Conservation (phyloP, 2,329 filamentous ascomycete species). For the Madurella mycetomatis region DNA sequence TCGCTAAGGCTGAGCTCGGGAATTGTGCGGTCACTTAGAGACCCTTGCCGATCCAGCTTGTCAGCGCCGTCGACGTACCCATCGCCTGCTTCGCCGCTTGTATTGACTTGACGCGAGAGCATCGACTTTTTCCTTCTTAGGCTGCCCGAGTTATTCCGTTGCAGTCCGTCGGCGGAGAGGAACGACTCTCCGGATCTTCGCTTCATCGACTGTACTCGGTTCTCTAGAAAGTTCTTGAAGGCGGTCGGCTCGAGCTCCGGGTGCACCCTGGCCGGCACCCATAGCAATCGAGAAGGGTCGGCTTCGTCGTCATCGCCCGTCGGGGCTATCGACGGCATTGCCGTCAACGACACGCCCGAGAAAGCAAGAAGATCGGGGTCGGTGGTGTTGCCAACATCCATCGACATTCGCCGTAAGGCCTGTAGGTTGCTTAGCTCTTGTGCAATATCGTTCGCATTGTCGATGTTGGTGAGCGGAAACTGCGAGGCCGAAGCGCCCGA, state of each 20-base stretch:
- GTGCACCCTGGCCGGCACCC: conserved; percentile 92
- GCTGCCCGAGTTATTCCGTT: conserved; percentile 54
- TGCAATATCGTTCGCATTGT: conserved; percentile 81
- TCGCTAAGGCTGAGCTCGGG: conserved; percentile 71
- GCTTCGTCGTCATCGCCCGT: conserved; percentile 74
- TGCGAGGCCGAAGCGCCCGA: conserved; percentile 59
- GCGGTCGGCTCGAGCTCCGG: conserved; percentile 92
- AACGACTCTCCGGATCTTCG: conserved; percentile 71
- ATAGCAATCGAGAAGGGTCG: conserved; percentile 83
- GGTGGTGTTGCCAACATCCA: conserved; percentile 75
- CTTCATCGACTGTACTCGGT: conserved; percentile 84
- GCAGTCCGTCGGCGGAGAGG: conserved; percentile 54
- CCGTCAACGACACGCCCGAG: conserved; percentile 57
- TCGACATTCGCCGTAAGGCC: conserved; percentile 85
- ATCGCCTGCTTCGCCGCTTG: conserved; percentile 53
- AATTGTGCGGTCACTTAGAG: conserved; percentile 49
- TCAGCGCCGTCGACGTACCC: conserved; percentile 83
- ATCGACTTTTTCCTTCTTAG: conserved; percentile 89
- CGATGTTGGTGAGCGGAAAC: conserved; percentile 84
- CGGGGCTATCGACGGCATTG: conserved; percentile 69
- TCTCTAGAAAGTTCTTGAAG: conserved; percentile 95
- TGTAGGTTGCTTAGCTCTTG: conserved; percentile 91
- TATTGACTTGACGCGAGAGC: conserved; percentile 87
- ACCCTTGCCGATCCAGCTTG: conserved; percentile 68
- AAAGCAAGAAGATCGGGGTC: conserved; percentile 75